phyloP scores from a whole-genome alignment of 257 asterid genomes.

The Nicotiana knightiana region DNA sequence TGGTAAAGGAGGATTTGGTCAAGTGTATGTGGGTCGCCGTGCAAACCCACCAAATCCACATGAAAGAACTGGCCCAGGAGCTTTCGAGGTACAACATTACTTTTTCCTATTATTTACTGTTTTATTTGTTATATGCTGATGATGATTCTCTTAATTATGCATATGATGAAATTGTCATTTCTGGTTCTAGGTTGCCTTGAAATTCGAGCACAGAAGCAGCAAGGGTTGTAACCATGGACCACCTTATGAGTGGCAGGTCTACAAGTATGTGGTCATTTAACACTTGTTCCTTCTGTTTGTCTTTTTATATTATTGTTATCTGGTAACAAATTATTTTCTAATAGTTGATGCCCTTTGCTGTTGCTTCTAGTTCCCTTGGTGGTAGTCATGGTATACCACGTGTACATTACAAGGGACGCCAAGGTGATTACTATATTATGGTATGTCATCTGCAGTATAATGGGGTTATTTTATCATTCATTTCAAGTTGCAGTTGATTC shows the following conservation, averaged over 20 bases:
- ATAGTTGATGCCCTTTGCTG: slow-evolving; percentile 2
- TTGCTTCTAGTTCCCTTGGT: slow-evolving; percentile 47
- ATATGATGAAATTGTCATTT: not conserved
- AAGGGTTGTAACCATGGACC: slow-evolving; percentile 86
- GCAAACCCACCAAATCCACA: slow-evolving; percentile 49
- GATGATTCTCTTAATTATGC: not conserved
- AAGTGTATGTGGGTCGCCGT: slow-evolving; percentile 85
- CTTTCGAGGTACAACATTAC: slow-evolving; percentile 51
- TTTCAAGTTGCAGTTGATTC: slow-evolving; percentile 1
- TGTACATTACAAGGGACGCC: slow-evolving; percentile 69
- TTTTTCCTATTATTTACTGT: not conserved
- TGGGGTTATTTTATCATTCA: not conserved
- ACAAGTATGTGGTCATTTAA: slow-evolving; percentile 35
- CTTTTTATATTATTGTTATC: not conserved
- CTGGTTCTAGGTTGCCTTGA: slow-evolving; percentile 66
- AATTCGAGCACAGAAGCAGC: slow-evolving; percentile 79
- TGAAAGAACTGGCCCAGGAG: slow-evolving; percentile 84
- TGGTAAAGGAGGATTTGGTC: slow-evolving; percentile 98
- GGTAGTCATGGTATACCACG: slow-evolving; percentile 88
- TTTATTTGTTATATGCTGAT: not conserved
- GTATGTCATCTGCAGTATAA: slow-evolving; percentile 22
- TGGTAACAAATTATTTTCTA: not conserved
- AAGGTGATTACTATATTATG: slow-evolving; percentile 73
- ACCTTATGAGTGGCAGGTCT: slow-evolving; percentile 86
- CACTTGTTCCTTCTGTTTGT: not conserved